A percentile compares a stretch with the other conserved stretches of the same genome.
These are phyloP conservation scores for Ustilago hordei DNA, from an alignment of 1,284 basidiomycete genomes.

Conservation along the genomic window DNA sequence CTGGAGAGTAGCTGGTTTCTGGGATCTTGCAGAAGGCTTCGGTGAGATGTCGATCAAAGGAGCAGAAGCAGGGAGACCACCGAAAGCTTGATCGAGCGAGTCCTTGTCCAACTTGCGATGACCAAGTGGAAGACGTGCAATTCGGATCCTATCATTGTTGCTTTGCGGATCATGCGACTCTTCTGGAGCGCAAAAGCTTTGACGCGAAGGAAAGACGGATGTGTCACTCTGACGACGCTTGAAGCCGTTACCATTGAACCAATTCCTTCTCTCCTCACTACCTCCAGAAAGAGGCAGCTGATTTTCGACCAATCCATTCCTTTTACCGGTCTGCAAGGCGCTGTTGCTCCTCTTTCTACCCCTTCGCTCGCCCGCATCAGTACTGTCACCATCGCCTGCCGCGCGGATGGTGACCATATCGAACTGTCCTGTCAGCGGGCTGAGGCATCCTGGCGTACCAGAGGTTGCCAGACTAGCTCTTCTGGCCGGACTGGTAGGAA, in stretches of 20 bases:
- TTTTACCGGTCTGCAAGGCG: neutral
- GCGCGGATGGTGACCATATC: conserved; percentile 2
- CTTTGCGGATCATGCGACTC: neutral
- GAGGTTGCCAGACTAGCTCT: conserved; percentile 5
- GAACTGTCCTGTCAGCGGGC: conserved; percentile 10
- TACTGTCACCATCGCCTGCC: neutral
- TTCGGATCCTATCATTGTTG: conserved; percentile 15
- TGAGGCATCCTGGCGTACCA: neutral
- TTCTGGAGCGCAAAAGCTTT: neutral
- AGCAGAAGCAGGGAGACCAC: neutral
- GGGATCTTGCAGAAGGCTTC: neutral
- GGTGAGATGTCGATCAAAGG: conserved; percentile 11
- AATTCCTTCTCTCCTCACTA: neutral
- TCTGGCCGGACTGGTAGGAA: conserved; percentile 16
- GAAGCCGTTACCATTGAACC: conserved; percentile 9
- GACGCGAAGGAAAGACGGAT: neutral
- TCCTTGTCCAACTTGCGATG: conserved; percentile 12
- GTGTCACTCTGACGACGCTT: conserved; percentile 25
- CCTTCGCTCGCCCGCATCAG: conserved; percentile 11
- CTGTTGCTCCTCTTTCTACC: conserved; percentile 31
- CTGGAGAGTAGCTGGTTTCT: conserved; percentile 17
- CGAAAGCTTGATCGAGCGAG: conserved; percentile 29
- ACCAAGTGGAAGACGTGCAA: conserved; percentile 24
- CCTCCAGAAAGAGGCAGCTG: neutral
- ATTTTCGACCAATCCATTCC: conserved; percentile 13